Evolutionary conservation across 2,329 filamentous ascomycete genomes (phyloP), one percentile per base, ranked within the genome.

Genomic region (Drechslerella stenobrocha): DNA sequence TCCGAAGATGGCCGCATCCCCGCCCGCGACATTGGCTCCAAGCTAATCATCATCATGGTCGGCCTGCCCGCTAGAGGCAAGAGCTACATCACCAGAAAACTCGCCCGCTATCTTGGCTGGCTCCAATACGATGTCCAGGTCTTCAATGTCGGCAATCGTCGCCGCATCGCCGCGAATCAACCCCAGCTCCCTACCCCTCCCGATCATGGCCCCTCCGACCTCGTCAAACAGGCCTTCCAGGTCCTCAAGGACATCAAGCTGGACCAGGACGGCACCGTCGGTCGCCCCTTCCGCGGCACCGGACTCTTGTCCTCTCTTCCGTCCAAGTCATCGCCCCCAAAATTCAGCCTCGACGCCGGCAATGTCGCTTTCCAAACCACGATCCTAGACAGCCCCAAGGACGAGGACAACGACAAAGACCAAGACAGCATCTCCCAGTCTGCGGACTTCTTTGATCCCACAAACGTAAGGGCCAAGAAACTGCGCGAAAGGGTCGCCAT

Each of bases 1-100:
- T 98, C 93, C 1, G 93, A 93, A 6, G 93, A 98, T 77, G 93
- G 93, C 72, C 86, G 89, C 73, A 98, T 98, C 73, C 87, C 93
- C 57, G 86, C 92, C 75, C 84, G 92, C 74, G 93, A 98, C 81
- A 88, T 98, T 50, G 93, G 91, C 50, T 88, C 93, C 37, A 98
- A 98, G 80, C 81, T 98, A 70, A 90, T 97, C 75, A 95, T 98
- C 74, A 86, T 98, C 76, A 98, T 98, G 93, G 93, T 98, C 67
- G 93, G 93, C 70, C 79, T 98, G 73, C 93, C 93, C 1, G 93
- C 93, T 7, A 83, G 93, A 74, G 93, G 93, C 75, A 98, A 98
- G 79, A 96, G 91, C 57, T 98, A 98, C 78, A 95, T 98, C 74
- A 97, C 93, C 69, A 97, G 97, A 81, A 98, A 98, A 79, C 83